Conservation (phyloP, 768 basidiomycete species). For the Xerocomellus dryophilus region DNA sequence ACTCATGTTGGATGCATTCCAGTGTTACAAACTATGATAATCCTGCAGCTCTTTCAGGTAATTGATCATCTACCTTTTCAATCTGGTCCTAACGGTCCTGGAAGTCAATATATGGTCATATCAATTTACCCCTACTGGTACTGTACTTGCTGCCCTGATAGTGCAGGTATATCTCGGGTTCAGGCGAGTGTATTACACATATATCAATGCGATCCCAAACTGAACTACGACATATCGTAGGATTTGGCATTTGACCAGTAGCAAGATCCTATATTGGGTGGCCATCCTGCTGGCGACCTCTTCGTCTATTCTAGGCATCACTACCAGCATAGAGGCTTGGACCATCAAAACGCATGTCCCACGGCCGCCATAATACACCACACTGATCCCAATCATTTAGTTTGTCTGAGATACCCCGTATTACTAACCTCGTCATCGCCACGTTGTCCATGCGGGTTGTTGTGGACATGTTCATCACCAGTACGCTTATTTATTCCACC, state of each 20-base stretch:
- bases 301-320: constrained; percentile 43
- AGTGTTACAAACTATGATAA: constrained; percentile 17
- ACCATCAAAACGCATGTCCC: constrained; percentile 39
- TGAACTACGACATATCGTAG: not conserved
- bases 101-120: constrained; percentile 47
- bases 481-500: constrained; percentile 20
- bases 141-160: constrained; percentile 43
- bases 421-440: constrained; percentile 43
- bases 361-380: not conserved
- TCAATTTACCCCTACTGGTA: constrained; percentile 49
- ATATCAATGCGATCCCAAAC: not conserved
- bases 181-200: constrained; percentile 34
- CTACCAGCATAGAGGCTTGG: constrained; percentile 42
- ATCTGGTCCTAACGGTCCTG: not conserved
- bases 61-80: not conserved
- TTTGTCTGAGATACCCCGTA: constrained; percentile 39
- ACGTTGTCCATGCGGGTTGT: constrained; percentile 47
- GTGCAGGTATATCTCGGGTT: constrained; percentile 48
- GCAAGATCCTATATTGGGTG: constrained; percentile 27
- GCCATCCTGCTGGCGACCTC: constrained; percentile 37
- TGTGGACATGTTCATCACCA: constrained; percentile 43
- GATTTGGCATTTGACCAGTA: constrained; percentile 14
- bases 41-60: constrained; percentile 10
- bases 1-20: not conserved
- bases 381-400: constrained; percentile 22